phyloP scores from a whole-genome alignment of 805 yeast genomes.

The Candida sphagnicola region DNA sequence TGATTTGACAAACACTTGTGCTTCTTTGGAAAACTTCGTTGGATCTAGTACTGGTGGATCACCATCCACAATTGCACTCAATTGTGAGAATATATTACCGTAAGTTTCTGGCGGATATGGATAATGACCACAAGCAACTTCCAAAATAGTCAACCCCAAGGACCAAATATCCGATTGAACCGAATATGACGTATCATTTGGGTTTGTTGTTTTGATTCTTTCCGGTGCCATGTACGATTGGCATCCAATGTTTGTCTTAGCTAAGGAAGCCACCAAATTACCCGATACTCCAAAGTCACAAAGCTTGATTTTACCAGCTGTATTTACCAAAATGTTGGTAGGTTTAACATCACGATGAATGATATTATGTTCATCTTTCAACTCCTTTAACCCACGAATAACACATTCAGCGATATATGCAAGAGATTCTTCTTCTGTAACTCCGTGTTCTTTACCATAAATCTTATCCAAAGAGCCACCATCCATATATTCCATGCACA shows the following conservation, averaged over 20 bases:
- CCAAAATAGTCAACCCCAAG: constrained; percentile 82
- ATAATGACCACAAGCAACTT: constrained; percentile 84
- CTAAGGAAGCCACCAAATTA: constrained; percentile 89
- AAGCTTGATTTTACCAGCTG: constrained; percentile 80
- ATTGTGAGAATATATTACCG: constrained; percentile 84
- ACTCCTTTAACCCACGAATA: constrained; percentile 72
- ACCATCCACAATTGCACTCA: constrained; percentile 95
- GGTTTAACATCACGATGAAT: constrained; percentile 98
- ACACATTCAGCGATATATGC: constrained; percentile 80
- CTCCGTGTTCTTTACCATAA: constrained; percentile 59
- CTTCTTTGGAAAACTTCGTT: constrained; percentile 63
- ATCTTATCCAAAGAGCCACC: constrained; percentile 91
- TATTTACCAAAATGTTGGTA: constrained; percentile 81
- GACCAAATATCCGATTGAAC: constrained; percentile 98
- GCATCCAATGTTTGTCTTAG: constrained; percentile 94
- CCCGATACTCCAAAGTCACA: constrained; percentile 98
- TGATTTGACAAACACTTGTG: constrained; percentile 72
- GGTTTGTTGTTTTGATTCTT: constrained; percentile 71
- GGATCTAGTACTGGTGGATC: constrained; percentile 82
- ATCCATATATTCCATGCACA: constrained; percentile 98
- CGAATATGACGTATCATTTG: constrained; percentile 77
- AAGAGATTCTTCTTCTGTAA: constrained; percentile 69
- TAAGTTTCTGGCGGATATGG: constrained; percentile 97
- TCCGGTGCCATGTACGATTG: constrained; percentile 99
- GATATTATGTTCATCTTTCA: constrained; percentile 87